A percentile compares a stretch with the other conserved stretches of the same genome.
Evolutionary conservation across 495 filamentous ascomycete genomes (phyloP).

Genomic region (Xeromyces bisporus): DNA sequence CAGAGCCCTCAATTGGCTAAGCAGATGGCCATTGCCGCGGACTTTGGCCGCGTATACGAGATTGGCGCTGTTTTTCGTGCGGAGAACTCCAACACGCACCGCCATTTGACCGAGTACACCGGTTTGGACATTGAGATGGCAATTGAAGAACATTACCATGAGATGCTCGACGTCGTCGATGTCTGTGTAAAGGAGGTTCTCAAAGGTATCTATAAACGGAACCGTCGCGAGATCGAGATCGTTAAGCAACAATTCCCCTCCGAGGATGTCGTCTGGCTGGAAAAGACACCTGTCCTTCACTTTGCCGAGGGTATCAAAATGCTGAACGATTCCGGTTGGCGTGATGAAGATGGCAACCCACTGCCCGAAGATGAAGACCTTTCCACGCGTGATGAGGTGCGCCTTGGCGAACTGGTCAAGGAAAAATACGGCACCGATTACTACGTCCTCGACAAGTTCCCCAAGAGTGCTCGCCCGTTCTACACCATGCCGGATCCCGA

Average conservation of each 20-base stretch:
- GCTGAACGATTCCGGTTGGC: conserved; percentile 68
- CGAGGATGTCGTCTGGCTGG: conserved; percentile 61
- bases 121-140: conserved; percentile 94
- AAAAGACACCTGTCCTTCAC: conserved; percentile 62
- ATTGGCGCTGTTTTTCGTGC: conserved; percentile 83
- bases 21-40: conserved; percentile 82
- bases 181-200: conserved; percentile 70
- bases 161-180: conserved; percentile 63
- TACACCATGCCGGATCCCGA: conserved; percentile 83
- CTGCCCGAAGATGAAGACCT: conserved; percentile 61
- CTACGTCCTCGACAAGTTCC: conserved; percentile 92
- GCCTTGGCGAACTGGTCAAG: conserved; percentile 63
- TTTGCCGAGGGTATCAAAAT: conserved; percentile 67
- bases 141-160: conserved; percentile 76
- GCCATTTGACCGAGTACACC: conserved; percentile 92
- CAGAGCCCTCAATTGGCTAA: conserved; percentile 91
- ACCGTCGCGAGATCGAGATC: conserved; percentile 49
- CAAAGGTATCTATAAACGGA: conserved; percentile 46
- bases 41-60: conserved; percentile 74
- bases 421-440: conserved; percentile 81
- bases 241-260: conserved; percentile 49
- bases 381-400: conserved; percentile 72
- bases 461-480: conserved; percentile 66
- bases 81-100: conserved; percentile 86
- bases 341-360: conserved; percentile 52